Base-by-base conservation (phyloP, 208 protist genomes). In the Leishmania turanica region DNA sequence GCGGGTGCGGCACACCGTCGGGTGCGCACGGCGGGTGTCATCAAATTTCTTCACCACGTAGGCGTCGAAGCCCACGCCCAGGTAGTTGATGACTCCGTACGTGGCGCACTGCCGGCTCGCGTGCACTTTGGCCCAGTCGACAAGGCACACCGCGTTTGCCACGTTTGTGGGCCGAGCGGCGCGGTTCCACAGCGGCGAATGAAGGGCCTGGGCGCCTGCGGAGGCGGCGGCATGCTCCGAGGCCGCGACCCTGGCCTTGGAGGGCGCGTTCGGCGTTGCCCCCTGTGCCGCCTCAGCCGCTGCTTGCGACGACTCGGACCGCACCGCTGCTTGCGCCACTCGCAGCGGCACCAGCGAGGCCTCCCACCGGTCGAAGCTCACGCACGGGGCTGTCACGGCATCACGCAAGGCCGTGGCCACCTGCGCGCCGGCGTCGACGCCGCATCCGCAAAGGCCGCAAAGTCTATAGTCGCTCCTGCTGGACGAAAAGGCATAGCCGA, bases 281-380 rank as follows among this genome's bases (percentile, higher is more conserved):
- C 19, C 8, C 53, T 58, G 51, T 19, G 31, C 34, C 40, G 45
- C 45, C 37, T 73, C 69, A 27, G 47, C 24, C 40, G 45, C 69
- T 21, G 69, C 27, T 24, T n/a, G 69, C 69, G 45, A 73, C 1
- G 69, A 53, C 58, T 87, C 51, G 19, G 75, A 31, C 51, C 66
- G 53, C 68, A 81, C 69, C 9, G 86, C 78, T 8, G 79, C 71
- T 73, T 88, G 87, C 9, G 91, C 89, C 2, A 89, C 76, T n/a
- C 78, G 78, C 58, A 96, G 77, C 47, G 94, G 91, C 69, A 93
- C 88, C 51, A 97, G 78, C 47, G 76, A 85, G 1, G 79, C 90
- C 9, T 70, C 79, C 93, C 94, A 97, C 8, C 92, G 92, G 81
- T 97, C 94, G 77, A 97, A 97, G 21, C 87, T 90, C 31, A 92